Evolutionary conservation across 1,139 yeast genomes (phyloP), one percentile per base, ranked within the genome.

Genomic region (Scheffersomyces segobiensis): DNA sequence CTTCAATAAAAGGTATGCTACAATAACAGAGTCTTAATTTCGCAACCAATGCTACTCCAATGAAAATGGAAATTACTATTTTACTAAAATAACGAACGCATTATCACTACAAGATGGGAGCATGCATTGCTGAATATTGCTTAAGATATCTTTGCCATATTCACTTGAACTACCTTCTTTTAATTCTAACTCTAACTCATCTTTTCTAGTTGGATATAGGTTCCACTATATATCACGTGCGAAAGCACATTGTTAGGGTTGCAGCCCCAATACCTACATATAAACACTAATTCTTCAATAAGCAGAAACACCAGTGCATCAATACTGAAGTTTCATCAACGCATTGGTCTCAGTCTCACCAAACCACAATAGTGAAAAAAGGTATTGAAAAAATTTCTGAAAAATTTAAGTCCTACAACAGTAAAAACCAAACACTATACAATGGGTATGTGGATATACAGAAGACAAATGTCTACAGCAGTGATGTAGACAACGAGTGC

Each of bases 391-490:
- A 60, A 58, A 56, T 51, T 42, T 54, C 54, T 54, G 59, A 59
- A 59, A 59, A 59, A 55, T 59, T 59, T 59, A 53, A 55, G 55
- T 57, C 54, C 55, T 58, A 58, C 57, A 20, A 48, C 26, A 20
- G 50, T 48, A 48, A 59, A 59, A 61, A 58, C 60, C 61, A 61
- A 58, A 54, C 62, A 55, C 59, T 57, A 57, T 49, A 61, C 55
- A 61, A 61, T 61, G 63, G 63, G 63, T 60, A 60, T 57, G 63
- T 60, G 55, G 52, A 39, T 52, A 22, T 50, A 48, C 22, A 52
- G n/a, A 32, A 32, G 42, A 32, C 12, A 32, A 12, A 32, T 32
- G 42, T 2, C 12, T 4, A 32, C 17, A 10, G 42, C 14, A 1
- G 42, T 32, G 42, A 32, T 32, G 42, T 32, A 32, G 42, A 32